phyloP scores from a whole-genome alignment of 2,329 filamentous ascomycete genomes.

The Botrytis pseudocinerea region DNA sequence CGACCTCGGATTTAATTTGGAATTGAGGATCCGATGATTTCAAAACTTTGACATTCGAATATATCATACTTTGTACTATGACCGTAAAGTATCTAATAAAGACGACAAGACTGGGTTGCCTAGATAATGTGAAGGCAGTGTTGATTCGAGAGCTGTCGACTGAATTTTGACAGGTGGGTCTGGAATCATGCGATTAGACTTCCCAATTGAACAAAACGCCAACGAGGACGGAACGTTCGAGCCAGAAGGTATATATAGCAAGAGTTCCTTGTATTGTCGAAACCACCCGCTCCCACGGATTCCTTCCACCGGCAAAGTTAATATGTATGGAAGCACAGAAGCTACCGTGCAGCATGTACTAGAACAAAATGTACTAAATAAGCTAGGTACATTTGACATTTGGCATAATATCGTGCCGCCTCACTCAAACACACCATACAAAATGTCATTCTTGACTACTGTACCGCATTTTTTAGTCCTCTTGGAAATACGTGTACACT shows the following conservation, averaged over 20 bases:
- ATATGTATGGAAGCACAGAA: background rate
- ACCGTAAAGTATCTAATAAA: background rate
- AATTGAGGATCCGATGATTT: background rate
- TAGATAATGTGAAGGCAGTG: background rate
- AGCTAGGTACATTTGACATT: background rate
- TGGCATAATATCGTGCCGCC: background rate
- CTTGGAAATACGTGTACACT: background rate
- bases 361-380: background rate
- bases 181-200: background rate
- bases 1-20: background rate
- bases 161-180: background rate
- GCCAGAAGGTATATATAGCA: background rate
- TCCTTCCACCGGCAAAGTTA: background rate
- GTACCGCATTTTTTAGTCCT: background rate
- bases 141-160: background rate
- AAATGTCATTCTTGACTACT: background rate
- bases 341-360: background rate
- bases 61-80: background rate
- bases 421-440: background rate
- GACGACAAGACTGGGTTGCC: background rate
- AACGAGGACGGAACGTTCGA: background rate
- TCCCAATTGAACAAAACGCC: background rate
- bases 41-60: background rate
- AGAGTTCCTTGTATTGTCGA: background rate
- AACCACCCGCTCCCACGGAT: background rate